These are phyloP conservation scores for Puya raimondii DNA, from an alignment of 176 grass and related monocot species.

Conservation along the genomic window DNA sequence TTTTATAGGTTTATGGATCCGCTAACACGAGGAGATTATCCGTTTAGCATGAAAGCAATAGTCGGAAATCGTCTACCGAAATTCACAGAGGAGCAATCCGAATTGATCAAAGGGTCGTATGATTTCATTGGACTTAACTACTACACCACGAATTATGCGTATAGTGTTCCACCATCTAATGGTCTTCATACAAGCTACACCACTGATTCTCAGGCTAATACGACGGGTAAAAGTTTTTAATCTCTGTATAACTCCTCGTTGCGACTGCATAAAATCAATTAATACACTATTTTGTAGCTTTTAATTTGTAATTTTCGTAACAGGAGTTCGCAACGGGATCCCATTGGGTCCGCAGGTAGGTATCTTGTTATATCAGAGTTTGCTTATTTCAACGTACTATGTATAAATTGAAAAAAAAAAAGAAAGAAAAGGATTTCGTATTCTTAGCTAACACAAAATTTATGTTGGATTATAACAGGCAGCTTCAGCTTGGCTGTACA, in stretches of 20 bases:
- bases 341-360: conserved; percentile 46
- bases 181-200: conserved; percentile 28
- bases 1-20: conserved; percentile 42
- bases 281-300: not conserved
- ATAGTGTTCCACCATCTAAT: conserved; percentile 23
- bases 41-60: conserved; percentile 28
- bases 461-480: conserved; percentile 5
- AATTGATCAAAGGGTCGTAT: conserved; percentile 36
- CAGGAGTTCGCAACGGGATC: conserved; percentile 40
- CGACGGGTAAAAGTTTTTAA: not conserved
- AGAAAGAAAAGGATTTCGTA: not conserved
- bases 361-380: not conserved
- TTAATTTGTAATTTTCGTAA: not conserved
- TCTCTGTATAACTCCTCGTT: not conserved
- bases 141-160: conserved; percentile 33
- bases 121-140: conserved; percentile 74
- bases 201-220: not conserved
- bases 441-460: not conserved
- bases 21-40: conserved; percentile 37
- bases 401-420: not conserved
- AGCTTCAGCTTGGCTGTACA: conserved; percentile 34
- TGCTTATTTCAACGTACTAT: too few relatives aligned
- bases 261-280: not conserved
- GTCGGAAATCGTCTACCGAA: conserved; percentile 35
- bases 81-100: conserved; percentile 39